phyloP scores from a whole-genome alignment of 2,329 filamentous ascomycete genomes.

The Harringtonia aguacate region DNA sequence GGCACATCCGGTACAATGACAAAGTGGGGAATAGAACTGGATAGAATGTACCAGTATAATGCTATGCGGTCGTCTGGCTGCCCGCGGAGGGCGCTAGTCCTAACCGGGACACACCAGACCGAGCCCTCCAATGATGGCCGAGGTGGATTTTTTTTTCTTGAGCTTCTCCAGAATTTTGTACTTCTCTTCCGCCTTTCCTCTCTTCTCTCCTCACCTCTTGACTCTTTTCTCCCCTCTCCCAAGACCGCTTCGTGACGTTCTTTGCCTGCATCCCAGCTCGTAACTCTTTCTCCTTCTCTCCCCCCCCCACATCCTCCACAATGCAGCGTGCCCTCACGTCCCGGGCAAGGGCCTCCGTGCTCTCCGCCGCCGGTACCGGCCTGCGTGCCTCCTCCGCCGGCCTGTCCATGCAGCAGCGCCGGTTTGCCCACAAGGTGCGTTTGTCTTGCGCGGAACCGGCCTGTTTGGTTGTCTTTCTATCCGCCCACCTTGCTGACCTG shows the following conservation, averaged over 20 bases:
- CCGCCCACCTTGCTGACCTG: constrained; percentile 4
- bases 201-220: not conserved
- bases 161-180: constrained; percentile 8
- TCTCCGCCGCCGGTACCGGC: constrained; percentile 49
- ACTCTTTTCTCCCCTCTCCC: not conserved
- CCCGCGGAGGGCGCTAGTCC: constrained; percentile 5
- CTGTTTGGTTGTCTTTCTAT: too few relatives aligned
- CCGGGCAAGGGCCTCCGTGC: constrained; percentile 66
- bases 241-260: not conserved
- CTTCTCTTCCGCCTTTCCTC: not conserved
- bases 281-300: not conserved
- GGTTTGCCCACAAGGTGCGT: constrained; percentile 93
- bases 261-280: too few relatives aligned
- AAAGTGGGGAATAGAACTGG: constrained; percentile 12
- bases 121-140: constrained; percentile 3
- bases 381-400: constrained; percentile 54
- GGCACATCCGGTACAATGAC: too few relatives aligned
- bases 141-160: constrained; percentile 9
- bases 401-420: constrained; percentile 68
- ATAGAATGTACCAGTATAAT: constrained; percentile 7
- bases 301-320: constrained; percentile 24
- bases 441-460: not conserved
- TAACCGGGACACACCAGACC: not conserved
- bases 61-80: too few relatives aligned
- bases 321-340: constrained; percentile 96